These are phyloP conservation scores for Candida multigemmis DNA, from an alignment of 805 yeast species.

Conservation along the genomic window DNA sequence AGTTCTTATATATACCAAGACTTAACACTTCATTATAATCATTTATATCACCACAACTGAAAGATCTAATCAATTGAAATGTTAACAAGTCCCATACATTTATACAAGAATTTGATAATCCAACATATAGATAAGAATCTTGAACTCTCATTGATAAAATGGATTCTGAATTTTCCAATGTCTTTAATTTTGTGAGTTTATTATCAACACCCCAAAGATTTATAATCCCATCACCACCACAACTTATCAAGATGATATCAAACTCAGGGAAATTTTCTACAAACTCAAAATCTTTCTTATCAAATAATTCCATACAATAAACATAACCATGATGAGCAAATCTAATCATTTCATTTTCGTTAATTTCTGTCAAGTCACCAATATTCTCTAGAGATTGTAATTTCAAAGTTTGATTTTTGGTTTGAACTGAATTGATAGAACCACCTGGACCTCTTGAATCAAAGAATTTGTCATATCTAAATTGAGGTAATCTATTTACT, in stretches of 20 bases:
- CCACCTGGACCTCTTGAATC: slow-evolving; percentile 88
- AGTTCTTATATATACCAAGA: slow-evolving; percentile 44
- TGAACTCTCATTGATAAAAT: slow-evolving; percentile 60
- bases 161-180: slow-evolving; percentile 57
- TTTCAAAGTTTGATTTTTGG: slow-evolving; percentile 13
- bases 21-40: slow-evolving; percentile 38
- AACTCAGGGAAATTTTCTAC: slow-evolving; percentile 8
- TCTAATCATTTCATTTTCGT: slow-evolving; percentile 51
- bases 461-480: slow-evolving; percentile 74
- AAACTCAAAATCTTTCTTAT: slow-evolving; percentile 8
- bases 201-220: slow-evolving; percentile 57
- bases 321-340: slow-evolving; percentile 93
- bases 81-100: slow-evolving; percentile 85
- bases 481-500: slow-evolving; percentile 37
- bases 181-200: slow-evolving; percentile 12
- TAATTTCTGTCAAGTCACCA: slow-evolving; percentile 39
- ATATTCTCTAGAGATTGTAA: slow-evolving; percentile 7
- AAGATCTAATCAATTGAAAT: slow-evolving; percentile 50
- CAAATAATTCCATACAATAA: slow-evolving; percentile 48
- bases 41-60: slow-evolving; percentile 7
- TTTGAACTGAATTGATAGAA: slow-evolving; percentile 19
- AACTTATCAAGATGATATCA: slow-evolving; percentile 24
- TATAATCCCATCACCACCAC: slow-evolving; percentile 90
- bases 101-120: slow-evolving; percentile 65
- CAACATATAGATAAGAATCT: slow-evolving; percentile 74